Evolutionary conservation across 768 basidiomycete genomes (phyloP).

Genomic region (Gyrodon lividus): DNA sequence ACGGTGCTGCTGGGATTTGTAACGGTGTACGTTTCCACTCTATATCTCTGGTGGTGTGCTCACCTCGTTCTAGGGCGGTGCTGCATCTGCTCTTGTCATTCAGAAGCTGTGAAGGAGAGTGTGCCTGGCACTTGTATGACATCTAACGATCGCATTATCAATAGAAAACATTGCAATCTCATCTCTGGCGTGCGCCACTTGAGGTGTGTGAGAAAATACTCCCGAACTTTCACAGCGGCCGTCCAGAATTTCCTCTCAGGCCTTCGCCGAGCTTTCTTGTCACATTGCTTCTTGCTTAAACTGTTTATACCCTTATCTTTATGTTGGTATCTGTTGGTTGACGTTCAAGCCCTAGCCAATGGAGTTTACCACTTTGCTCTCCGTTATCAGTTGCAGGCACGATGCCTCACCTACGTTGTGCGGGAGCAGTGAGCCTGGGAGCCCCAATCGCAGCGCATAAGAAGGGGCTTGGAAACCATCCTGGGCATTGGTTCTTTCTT

Average conservation of each 20-base stretch:
- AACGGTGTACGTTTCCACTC: slow-evolving; percentile 72
- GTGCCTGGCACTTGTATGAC: slow-evolving; percentile 12
- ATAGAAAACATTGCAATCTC: slow-evolving; percentile 4
- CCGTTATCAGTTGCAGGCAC: slow-evolving; percentile 11
- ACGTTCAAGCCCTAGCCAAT: neutral
- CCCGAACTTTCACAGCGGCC: neutral
- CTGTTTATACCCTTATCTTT: slow-evolving; percentile 19
- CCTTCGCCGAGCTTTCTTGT: neutral
- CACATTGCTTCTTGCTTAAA: slow-evolving; percentile 8
- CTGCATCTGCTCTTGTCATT: slow-evolving; percentile 86
- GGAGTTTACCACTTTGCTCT: neutral
- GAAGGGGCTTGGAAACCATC: neutral
- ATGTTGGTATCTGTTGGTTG: neutral
- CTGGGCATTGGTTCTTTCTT: neutral
- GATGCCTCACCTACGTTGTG: neutral
- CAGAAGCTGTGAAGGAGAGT: slow-evolving; percentile 66
- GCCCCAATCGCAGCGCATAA: slow-evolving; percentile 10
- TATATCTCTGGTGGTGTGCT: slow-evolving; percentile 10
- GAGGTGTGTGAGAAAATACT: slow-evolving; percentile 16
- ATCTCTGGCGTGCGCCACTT: slow-evolving; percentile 2
- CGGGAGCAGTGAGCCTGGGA: slow-evolving; percentile 8
- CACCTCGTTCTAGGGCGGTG: slow-evolving; percentile 67
- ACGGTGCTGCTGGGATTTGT: slow-evolving; percentile 95
- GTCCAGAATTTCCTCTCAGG: neutral
- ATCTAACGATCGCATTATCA: slow-evolving; percentile 17